These are phyloP conservation scores for Alternaria arborescens DNA, from an alignment of 2,329 filamentous ascomycete genomes.

Conservation along the genomic window DNA sequence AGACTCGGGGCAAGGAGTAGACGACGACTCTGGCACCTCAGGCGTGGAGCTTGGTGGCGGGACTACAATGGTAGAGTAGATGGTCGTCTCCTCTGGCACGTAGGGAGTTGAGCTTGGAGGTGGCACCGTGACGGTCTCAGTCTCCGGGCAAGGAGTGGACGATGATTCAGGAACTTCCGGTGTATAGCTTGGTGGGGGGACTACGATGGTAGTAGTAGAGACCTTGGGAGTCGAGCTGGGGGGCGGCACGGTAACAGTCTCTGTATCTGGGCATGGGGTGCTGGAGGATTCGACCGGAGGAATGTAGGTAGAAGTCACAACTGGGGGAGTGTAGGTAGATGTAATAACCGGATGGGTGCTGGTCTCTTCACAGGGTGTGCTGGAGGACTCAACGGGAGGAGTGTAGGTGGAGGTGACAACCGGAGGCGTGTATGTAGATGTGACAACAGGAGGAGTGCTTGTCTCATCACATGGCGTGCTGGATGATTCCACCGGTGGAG, in stretches of 20 bases:
- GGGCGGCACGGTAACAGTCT: background rate
- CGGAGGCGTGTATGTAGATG: background rate
- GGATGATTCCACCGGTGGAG: background rate
- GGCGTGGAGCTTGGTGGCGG: background rate
- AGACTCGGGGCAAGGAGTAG: conserved; percentile 1
- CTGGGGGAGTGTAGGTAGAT: conserved; percentile 1
- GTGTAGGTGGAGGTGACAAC: background rate
- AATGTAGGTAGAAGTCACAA: background rate
- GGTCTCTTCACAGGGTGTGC: background rate
- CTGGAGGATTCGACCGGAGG: background rate
- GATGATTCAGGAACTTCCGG: conserved; percentile 1
- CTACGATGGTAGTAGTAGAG: background rate
- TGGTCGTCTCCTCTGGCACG: background rate
- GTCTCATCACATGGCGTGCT: conserved; percentile 8
- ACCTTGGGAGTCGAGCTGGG: background rate
- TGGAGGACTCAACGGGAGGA: background rate
- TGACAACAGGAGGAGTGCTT: background rate
- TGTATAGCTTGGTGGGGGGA: background rate
- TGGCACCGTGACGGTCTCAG: background rate
- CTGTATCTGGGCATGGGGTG: conserved; percentile 9
- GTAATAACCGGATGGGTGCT: background rate
- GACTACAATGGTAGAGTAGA: background rate
- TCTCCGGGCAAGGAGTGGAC: background rate
- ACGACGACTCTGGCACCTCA: background rate
- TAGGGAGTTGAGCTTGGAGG: conserved; percentile 1